Conservation (phyloP, 1,284 basidiomycete genomes). For the Ceratobasidium sp. region DNA sequence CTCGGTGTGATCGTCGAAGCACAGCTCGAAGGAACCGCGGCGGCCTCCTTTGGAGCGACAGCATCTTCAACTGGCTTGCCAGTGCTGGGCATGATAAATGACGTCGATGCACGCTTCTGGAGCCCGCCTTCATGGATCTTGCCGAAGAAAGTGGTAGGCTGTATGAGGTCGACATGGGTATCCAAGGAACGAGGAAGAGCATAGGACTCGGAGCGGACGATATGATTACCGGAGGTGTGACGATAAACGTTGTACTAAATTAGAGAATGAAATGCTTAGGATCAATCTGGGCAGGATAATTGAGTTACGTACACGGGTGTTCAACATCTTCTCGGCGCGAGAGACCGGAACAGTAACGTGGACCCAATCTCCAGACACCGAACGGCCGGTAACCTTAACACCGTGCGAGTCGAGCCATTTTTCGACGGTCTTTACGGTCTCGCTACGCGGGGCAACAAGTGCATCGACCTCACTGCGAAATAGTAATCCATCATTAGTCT, state of each 20-base stretch:
- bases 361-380: slow-evolving; percentile 35
- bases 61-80: slow-evolving; percentile 46
- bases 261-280: neutral
- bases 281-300: neutral
- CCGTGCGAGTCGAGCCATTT: slow-evolving; percentile 33
- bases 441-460: slow-evolving; percentile 32
- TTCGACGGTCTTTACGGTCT: slow-evolving; percentile 22
- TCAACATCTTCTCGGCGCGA: slow-evolving; percentile 28
- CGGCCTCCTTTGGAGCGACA: slow-evolving; percentile 33
- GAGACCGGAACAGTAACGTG: slow-evolving; percentile 13
- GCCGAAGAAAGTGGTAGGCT: slow-evolving; percentile 51
- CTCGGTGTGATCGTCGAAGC: slow-evolving; percentile 60
- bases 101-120: slow-evolving; percentile 44
- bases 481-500: neutral
- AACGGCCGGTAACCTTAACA: neutral
- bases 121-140: slow-evolving; percentile 54
- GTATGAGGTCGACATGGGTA: slow-evolving; percentile 60
- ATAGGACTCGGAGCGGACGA: slow-evolving; percentile 63
- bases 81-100: slow-evolving; percentile 45
- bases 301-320: slow-evolving; percentile 51
- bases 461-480: slow-evolving; percentile 19
- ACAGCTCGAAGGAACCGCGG: slow-evolving; percentile 58
- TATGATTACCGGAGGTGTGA: slow-evolving; percentile 56
- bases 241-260: slow-evolving; percentile 60
- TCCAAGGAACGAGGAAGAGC: slow-evolving; percentile 61